Conservation (phyloP, 108 stramenopile species). For the Seminavis robusta region DNA sequence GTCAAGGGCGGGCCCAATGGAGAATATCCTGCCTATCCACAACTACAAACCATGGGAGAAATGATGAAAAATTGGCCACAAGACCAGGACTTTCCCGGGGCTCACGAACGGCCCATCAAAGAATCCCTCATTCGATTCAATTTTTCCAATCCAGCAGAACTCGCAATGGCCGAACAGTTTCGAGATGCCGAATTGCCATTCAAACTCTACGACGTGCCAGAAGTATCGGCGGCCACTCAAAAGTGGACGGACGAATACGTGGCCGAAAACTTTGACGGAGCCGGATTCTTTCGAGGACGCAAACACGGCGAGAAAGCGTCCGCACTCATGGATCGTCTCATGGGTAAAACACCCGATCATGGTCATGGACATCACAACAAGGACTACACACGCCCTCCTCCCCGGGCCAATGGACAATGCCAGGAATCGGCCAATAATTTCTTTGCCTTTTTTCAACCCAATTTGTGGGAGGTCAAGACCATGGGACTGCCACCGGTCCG, state of each 20-base stretch:
- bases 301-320: not conserved
- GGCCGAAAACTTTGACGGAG: constrained; percentile 40
- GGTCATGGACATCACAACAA: not conserved
- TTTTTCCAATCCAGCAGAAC: constrained; percentile 52
- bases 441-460: constrained; percentile 72
- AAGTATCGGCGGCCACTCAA: constrained; percentile 48
- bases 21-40: too few relatives aligned
- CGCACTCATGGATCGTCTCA: too few relatives aligned
- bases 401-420: constrained; percentile 35
- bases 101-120: constrained; percentile 19
- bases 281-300: too few relatives aligned
- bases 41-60: constrained; percentile 43
- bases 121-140: constrained; percentile 81
- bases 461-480: constrained; percentile 43
- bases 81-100: constrained; percentile 66
- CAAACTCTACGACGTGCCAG: constrained; percentile 80
- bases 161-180: constrained; percentile 54
- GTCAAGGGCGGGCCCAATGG: too few relatives aligned
- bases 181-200: constrained; percentile 79
- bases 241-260: constrained; percentile 90
- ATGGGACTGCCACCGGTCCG: constrained; percentile 71
- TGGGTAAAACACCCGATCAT: constrained; percentile 8
- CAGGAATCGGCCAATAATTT: constrained; percentile 78
- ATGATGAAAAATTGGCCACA: constrained; percentile 75
- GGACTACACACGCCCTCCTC: too few relatives aligned